Base-by-base conservation (phyloP, 2,329 filamentous ascomycete species). In the Trichoderma sp. region DNA sequence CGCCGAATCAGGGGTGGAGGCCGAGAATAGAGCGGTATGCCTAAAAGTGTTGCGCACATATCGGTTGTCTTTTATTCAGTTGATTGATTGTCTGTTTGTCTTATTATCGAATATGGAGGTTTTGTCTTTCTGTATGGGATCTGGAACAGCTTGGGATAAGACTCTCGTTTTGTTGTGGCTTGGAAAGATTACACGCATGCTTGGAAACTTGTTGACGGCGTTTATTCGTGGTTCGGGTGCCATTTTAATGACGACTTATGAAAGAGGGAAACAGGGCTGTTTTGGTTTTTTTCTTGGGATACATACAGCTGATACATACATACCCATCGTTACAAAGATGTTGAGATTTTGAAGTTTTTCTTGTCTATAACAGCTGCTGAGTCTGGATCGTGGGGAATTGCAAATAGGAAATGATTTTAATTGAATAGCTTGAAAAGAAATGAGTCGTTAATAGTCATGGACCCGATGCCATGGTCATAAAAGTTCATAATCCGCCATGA, bases 21-120 rank as follows among this genome's bases (percentile, higher is more conserved):
- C 74, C 77, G 7, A 73, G 72, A 34, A 78, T 77, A 68, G 76
- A 77, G 76, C 77, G 79, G 74, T 80, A 80, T 71, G 79, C 79
- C 71, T 80, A 58, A 70, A 28, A 34, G 34, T 12, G 12, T 6
- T 53, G 47, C 9, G 11, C 20, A 50, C 20, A 50, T 23, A 53
- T 23, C 47, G 2, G 9, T 30, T 6, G 12, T 28, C 47, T 26
- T 17, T 69, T 26, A 23, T 20, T n/a, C 26, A 7, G 15, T 26
- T 57, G 36, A 23, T 30, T 15, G 23, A 50, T 17, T 61, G 13
- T 63, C 57, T 20, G 3, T 36, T 36, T 13, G 43, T 65, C 13
- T 8, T 28, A 47, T 50, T 20, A 11, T 32, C 30, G 13, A 20
- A n/a, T 7, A 26, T 58, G 32, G 34, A 23, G 34, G 36, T 12